Conservation (phyloP, 352 stramenopile species). For the Phytophthora pluvialis region DNA sequence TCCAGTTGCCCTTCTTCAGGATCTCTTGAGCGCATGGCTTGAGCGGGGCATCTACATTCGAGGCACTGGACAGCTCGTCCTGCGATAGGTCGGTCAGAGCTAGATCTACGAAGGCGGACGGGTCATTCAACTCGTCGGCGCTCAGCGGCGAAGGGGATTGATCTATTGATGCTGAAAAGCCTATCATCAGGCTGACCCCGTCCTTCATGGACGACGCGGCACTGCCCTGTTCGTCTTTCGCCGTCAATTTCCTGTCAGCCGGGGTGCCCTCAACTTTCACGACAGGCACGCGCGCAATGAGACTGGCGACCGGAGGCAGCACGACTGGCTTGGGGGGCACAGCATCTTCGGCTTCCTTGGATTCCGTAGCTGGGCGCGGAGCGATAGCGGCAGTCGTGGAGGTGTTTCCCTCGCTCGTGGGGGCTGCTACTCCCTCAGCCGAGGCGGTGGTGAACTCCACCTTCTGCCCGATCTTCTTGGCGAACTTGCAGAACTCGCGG, state of each 20-base stretch:
- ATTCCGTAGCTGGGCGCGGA: not conserved
- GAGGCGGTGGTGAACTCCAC: conserved; percentile 41
- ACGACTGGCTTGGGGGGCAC: not conserved
- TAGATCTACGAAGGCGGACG: conserved; percentile 51
- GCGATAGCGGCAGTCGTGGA: not conserved
- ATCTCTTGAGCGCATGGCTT: conserved; percentile 21
- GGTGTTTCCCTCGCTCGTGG: not conserved
- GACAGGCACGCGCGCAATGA: conserved; percentile 1
- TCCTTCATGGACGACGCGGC: conserved; percentile 41
- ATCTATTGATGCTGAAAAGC: conserved; percentile 21
- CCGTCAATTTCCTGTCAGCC: not conserved
- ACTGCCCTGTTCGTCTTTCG: conserved; percentile 13
- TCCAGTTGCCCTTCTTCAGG: conserved; percentile 46
- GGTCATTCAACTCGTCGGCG: conserved; percentile 70
- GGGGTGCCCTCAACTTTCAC: conserved; percentile 16
- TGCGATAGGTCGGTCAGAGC: conserved; percentile 56
- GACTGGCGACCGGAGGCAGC: conserved; percentile 20
- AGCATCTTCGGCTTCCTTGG: not conserved
- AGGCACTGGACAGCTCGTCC: conserved; percentile 33
- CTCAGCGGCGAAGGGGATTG: conserved; percentile 56
- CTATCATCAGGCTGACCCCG: conserved; percentile 10
- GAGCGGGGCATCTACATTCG: conserved; percentile 2
- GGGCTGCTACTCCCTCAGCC: not conserved
- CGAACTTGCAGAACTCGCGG: conserved; percentile 71
- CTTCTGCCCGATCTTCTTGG: conserved; percentile 63